phyloP scores from a whole-genome alignment of 768 basidiomycete genomes.

The Lentinula raphanica region DNA sequence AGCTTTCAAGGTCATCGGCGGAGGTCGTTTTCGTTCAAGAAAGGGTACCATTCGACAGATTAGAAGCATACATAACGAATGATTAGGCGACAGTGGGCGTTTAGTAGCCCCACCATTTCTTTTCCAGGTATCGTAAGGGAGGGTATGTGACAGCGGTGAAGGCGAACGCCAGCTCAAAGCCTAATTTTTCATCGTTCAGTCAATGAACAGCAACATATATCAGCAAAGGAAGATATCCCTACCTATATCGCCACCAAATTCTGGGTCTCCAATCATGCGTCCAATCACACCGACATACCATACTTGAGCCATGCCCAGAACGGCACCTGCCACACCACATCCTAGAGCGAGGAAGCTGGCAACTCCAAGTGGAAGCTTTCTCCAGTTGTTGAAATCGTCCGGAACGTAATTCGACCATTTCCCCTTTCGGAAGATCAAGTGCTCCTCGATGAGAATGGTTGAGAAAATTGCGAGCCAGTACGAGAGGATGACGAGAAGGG shows the following conservation, averaged over 20 bases:
- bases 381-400: conserved; percentile 25
- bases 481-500: conserved; percentile 31
- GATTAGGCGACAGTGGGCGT: background rate
- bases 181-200: background rate
- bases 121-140: conserved; percentile 3
- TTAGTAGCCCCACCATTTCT: conserved; percentile 5
- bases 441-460: conserved; percentile 40
- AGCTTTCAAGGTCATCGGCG: too few species aligned
- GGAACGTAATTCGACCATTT: conserved; percentile 28
- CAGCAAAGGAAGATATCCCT: background rate
- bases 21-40: background rate
- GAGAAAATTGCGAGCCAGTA: conserved; percentile 49
- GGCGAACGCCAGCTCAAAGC: background rate
- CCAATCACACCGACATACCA: conserved; percentile 23
- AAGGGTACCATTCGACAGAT: background rate
- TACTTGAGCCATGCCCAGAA: conserved; percentile 25
- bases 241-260: conserved; percentile 6
- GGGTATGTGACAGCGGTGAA: conserved; percentile 6
- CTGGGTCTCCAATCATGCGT: conserved; percentile 12
- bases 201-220: background rate
- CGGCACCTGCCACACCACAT: conserved; percentile 29
- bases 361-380: conserved; percentile 29
- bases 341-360: conserved; percentile 27
- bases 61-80: background rate
- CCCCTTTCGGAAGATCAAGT: conserved; percentile 40